Evolutionary conservation across 768 basidiomycete genomes (phyloP).

Genomic region (Boletus patriciae): DNA sequence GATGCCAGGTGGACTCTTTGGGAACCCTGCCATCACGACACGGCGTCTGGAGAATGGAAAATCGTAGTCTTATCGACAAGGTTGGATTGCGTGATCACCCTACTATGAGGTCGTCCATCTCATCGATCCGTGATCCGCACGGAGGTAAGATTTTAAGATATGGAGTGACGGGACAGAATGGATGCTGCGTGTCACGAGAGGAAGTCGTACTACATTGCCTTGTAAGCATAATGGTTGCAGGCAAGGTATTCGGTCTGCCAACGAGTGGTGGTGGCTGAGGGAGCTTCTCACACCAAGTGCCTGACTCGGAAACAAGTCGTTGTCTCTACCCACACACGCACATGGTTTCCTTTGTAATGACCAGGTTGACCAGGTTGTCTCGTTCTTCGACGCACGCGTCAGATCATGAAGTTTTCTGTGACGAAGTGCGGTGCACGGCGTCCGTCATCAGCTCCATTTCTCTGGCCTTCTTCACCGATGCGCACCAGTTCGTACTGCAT

Average conservation of each 20-base stretch:
- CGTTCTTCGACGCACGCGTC: not conserved
- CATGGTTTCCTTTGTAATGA: not conserved
- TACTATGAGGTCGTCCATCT: not conserved
- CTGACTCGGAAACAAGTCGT: not conserved
- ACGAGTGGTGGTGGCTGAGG: not conserved
- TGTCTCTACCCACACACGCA: not conserved
- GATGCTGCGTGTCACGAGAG: slow-evolving; percentile 17
- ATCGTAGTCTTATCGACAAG: slow-evolving; percentile 14
- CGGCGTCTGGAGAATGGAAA: slow-evolving; percentile 11
- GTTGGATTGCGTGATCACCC: slow-evolving; percentile 14
- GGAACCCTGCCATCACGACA: slow-evolving; percentile 7
- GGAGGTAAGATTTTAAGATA: slow-evolving; percentile 14
- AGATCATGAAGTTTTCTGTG: not conserved
- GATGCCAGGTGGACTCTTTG: slow-evolving; percentile 3
- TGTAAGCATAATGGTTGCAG: slow-evolving; percentile 1
- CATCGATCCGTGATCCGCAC: slow-evolving; percentile 21
- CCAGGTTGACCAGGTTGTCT: not conserved
- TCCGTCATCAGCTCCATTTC: slow-evolving; percentile 1
- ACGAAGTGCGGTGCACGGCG: not conserved
- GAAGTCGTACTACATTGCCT: slow-evolving; percentile 12
- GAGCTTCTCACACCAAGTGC: not conserved
- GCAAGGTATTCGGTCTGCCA: not conserved
- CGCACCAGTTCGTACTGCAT: slow-evolving; percentile 11
- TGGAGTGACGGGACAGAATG: slow-evolving; percentile 14
- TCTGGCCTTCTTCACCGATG: slow-evolving; percentile 2